Percentiles rank a stretch among this genome's conserved stretches.
Conservation (phyloP, 2,329 filamentous ascomycete genomes). For the Fusarium praegraminearum region DNA sequence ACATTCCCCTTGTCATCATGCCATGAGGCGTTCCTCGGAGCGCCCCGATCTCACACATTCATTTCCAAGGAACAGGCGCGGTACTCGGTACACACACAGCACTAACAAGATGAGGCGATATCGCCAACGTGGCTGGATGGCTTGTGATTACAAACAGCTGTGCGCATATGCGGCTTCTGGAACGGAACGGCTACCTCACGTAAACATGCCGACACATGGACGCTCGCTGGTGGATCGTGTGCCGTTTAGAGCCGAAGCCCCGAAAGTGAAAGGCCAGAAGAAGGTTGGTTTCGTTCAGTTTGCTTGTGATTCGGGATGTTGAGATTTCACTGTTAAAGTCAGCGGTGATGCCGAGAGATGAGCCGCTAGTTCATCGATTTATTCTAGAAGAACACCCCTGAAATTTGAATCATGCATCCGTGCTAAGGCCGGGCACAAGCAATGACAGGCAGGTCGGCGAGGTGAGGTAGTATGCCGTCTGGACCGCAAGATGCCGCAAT, state of each 20-base stretch:
- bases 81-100: background rate
- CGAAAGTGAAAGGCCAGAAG: background rate
- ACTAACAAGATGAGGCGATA: constrained; percentile 8
- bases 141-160: background rate
- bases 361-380: constrained; percentile 3
- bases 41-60: constrained; percentile 23
- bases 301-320: background rate
- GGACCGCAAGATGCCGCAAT: constrained; percentile 31
- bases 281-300: background rate
- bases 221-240: background rate
- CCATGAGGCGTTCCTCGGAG: constrained; percentile 29
- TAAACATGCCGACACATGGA: constrained; percentile 20
- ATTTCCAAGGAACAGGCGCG: background rate
- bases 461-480: background rate
- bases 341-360: constrained; percentile 24
- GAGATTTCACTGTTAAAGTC: background rate
- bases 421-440: background rate
- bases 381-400: constrained; percentile 14
- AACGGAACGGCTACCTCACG: constrained; percentile 19
- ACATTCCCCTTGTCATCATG: constrained; percentile 23
- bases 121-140: constrained; percentile 7
- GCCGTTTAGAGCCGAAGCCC: background rate
- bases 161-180: constrained; percentile 3
- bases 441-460: background rate
- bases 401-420: background rate